Evolutionary conservation across 75 land plant genomes (phyloP), one percentile per base, ranked within the genome.

Genomic region (Ceratopteris richardii): DNA sequence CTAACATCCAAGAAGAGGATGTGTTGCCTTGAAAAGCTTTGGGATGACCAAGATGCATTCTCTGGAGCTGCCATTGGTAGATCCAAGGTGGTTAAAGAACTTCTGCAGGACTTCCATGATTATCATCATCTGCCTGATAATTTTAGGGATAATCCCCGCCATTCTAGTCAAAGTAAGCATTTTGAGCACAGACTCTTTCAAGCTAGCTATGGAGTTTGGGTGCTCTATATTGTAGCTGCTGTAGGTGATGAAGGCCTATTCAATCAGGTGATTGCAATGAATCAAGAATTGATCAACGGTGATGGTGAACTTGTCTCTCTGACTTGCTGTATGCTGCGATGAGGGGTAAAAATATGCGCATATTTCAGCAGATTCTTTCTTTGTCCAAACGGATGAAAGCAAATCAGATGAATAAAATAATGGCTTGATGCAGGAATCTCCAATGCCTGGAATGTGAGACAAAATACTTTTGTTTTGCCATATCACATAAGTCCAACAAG

Each of bases 301-400:
- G 88, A 85, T 60, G 85, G 85, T 7, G 88, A 85, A 33, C 82
- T 68, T 65, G 88, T 1, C 71, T 81, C 28, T 78, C 85, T 7
- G 88, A 85, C 48, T 69, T 85, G 10, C 44, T 85, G n/a, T 81
- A 85, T 58, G 88, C 85, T n/a, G 88, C 88, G 19, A 81, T 85
- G 1, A 67, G 80, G 67, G 64, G 88, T 51, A 81, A 67, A 65
- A 73, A 65, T 47, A 41, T n/a, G 29, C 71, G 72, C 23, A 80
- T 82, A n/a, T 85, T 85, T 27, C 66, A 54, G 74, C 22, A 71
- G 29, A 19, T 85, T 2, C 67, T 72, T 22, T 77, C 76, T 54
- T 61, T 48, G 44, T 74, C 82, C 9, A 66, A 73, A 63, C 67
- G 72, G 44, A 50, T 22, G 11, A 23, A 37, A 0, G 63, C 63